Evolutionary conservation across 1,139 yeast genomes (phyloP).

Genomic region (Kurtzmaniella quercitrusa): DNA sequence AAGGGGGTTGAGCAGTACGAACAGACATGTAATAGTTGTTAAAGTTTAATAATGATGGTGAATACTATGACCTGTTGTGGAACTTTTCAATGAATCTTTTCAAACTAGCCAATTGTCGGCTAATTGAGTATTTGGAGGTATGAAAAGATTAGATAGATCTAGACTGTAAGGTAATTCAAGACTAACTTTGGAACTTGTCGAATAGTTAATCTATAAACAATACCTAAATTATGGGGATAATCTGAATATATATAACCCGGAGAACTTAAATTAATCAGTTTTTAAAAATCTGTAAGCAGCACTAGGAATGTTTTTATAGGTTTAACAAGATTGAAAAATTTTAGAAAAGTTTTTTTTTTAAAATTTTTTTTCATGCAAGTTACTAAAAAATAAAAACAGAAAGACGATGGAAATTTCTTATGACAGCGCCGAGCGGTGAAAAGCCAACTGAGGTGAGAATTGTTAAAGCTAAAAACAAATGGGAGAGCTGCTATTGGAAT

Average conservation of each 20-base stretch:
- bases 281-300: slow-evolving; percentile 2
- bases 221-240: not conserved
- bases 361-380: not conserved
- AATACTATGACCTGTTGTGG: not conserved
- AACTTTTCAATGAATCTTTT: not conserved
- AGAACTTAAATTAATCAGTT: not conserved
- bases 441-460: not conserved
- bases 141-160: not conserved
- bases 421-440: not conserved
- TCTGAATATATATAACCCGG: not conserved
- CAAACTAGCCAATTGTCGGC: not conserved
- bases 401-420: not conserved
- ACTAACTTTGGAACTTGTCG: not conserved
- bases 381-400: not conserved
- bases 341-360: slow-evolving; percentile 1
- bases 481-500: not conserved
- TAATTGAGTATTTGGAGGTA: not conserved
- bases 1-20: slow-evolving; percentile 1
- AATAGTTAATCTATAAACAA: not conserved
- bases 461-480: not conserved
- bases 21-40: not conserved
- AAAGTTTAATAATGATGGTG: not conserved
- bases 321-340: slow-evolving; percentile 2
- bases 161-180: not conserved
- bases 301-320: slow-evolving; percentile 4